phyloP scores from a whole-genome alignment of 768 basidiomycete genomes.

The Kwoniella heveanensis region DNA sequence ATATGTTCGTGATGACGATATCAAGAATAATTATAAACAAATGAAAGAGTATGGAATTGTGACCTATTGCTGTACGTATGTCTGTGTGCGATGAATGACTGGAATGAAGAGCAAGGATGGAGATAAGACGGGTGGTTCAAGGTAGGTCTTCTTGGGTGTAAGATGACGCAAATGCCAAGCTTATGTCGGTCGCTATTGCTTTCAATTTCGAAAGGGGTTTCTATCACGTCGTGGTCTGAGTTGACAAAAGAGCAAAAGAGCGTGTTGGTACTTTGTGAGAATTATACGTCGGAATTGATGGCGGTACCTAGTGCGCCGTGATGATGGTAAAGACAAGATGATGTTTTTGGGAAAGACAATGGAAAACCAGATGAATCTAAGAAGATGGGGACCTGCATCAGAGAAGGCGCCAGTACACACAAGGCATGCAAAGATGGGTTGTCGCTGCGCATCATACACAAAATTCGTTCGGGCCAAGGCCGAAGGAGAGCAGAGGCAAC shows the following conservation, averaged over 20 bases:
- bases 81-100: background rate
- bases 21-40: too few relatives aligned
- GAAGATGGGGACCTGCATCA: too few relatives aligned
- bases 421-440: background rate
- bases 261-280: background rate
- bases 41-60: too few relatives aligned
- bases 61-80: too few relatives aligned
- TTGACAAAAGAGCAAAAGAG: conserved; percentile 1
- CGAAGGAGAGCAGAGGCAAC: background rate
- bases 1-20: too few relatives aligned
- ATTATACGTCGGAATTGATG: too few relatives aligned
- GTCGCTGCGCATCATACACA: background rate
- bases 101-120: background rate
- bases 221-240: background rate
- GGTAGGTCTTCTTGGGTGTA: background rate
- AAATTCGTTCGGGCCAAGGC: background rate
- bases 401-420: background rate
- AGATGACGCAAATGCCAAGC: conserved; percentile 1
- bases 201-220: background rate
- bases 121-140: background rate
- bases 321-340: too few relatives aligned
- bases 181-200: background rate
- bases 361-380: too few relatives aligned
- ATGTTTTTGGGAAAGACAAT: too few relatives aligned
- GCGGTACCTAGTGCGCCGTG: too few relatives aligned